Evolutionary conservation across 352 stramenopile species (phyloP).

Genomic region (Ophiocytium majus): DNA sequence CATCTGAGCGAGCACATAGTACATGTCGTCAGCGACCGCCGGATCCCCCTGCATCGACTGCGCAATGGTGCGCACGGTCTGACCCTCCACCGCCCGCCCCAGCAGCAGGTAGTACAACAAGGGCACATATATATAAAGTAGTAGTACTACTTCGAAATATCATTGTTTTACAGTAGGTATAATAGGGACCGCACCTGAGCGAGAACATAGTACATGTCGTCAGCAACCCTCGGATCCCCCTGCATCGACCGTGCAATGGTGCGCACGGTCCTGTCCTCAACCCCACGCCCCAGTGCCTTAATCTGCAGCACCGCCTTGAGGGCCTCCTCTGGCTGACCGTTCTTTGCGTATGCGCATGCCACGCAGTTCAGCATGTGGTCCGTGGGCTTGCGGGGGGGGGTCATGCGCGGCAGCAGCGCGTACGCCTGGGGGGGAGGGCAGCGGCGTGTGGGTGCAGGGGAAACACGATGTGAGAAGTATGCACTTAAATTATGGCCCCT

Average conservation of each 20-base stretch:
- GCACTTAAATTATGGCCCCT: neutral
- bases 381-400: neutral
- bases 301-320: conserved; percentile 14
- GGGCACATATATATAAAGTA: too few species aligned
- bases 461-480: neutral
- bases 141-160: too few species aligned
- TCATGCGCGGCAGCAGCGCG: neutral
- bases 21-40: too few species aligned
- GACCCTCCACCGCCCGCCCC: neutral
- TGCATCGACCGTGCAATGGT: neutral
- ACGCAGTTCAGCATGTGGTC: conserved; percentile 19
- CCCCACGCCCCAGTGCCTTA: neutral
- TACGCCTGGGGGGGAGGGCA: neutral
- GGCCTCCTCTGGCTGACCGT: neutral
- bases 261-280: neutral
- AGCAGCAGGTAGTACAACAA: too few species aligned
- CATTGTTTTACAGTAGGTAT: too few species aligned
- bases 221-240: neutral
- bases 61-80: neutral
- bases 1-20: too few species aligned
- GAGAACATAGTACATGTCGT: conserved; percentile 3
- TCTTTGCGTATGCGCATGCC: conserved; percentile 10
- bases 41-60: too few species aligned
- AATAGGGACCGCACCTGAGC: conserved; percentile 2
- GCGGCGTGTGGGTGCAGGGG: too few species aligned